A percentile compares a stretch with the other conserved stretches of the same genome.
phyloP scores from a whole-genome alignment of 176 grass and related monocot genomes.

The Oropetium thomaeum region DNA sequence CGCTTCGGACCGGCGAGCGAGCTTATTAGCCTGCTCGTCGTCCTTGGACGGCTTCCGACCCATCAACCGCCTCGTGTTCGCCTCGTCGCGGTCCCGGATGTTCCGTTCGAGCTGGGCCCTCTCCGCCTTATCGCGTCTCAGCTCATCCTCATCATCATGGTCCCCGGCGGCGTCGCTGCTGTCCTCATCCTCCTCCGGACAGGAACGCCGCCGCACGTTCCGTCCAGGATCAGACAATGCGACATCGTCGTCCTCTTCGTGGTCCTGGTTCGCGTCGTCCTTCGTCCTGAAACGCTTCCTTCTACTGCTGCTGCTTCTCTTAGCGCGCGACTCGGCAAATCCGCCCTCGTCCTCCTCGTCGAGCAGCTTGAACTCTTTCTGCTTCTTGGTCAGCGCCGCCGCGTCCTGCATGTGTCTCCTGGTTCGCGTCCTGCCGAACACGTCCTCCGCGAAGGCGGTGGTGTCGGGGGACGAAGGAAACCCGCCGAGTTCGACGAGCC shows the following conservation, averaged over 20 bases:
- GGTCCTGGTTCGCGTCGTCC: background rate
- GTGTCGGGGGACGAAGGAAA: slow-evolving; percentile 31
- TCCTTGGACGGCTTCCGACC: background rate
- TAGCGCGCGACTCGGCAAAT: background rate
- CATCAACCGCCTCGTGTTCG: slow-evolving; percentile 24
- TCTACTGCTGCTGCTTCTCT: background rate
- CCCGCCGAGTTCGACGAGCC: slow-evolving; percentile 34
- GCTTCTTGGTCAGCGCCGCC: slow-evolving; percentile 18
- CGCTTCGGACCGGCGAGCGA: slow-evolving; percentile 18
- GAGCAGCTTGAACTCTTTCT: slow-evolving; percentile 39
- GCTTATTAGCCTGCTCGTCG: slow-evolving; percentile 12
- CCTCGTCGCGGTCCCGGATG: slow-evolving; percentile 32
- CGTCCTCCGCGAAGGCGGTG: slow-evolving; percentile 32
- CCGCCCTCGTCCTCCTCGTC: background rate
- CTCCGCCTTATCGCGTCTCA: slow-evolving; percentile 31
- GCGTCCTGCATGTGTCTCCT: slow-evolving; percentile 24
- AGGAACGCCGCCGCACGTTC: background rate
- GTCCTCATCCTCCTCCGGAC: slow-evolving; percentile 8
- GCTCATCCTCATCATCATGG: slow-evolving; percentile 3
- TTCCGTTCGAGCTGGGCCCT: slow-evolving; percentile 29
- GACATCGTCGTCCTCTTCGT: background rate
- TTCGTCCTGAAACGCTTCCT: slow-evolving; percentile 35
- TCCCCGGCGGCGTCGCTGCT: background rate
- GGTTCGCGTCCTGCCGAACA: slow-evolving; percentile 17
- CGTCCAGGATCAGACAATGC: background rate